Percentiles rank a stretch among this genome's conserved stretches.
Conservation (phyloP, 2,329 filamentous ascomycete species). For the Fusarium compactum region DNA sequence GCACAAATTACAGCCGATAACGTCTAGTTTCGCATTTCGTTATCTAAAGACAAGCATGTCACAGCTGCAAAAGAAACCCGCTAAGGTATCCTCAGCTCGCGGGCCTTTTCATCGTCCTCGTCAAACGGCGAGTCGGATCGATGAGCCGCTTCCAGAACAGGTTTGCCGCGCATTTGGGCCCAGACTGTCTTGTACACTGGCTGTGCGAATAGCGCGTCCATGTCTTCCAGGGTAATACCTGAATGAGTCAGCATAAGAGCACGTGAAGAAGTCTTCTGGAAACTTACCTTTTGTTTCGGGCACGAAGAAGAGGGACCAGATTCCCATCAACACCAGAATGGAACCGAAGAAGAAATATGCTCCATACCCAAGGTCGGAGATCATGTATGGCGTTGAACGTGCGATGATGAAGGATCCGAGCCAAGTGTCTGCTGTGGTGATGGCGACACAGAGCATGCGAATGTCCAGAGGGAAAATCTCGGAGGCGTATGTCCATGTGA, state of each 20-base stretch:
- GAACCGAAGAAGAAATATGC: constrained; percentile 66
- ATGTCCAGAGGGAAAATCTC: constrained; percentile 61
- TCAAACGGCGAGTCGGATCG: constrained; percentile 41
- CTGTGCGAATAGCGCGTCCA: constrained; percentile 54
- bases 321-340: constrained; percentile 57
- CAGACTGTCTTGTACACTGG: constrained; percentile 52
- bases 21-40: constrained; percentile 3
- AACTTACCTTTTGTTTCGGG: constrained; percentile 63
- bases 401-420: constrained; percentile 57
- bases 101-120: constrained; percentile 33
- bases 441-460: constrained; percentile 52
- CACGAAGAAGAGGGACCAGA: constrained; percentile 63
- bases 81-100: constrained; percentile 42
- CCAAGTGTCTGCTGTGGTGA: constrained; percentile 55
- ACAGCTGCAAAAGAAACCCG: constrained; percentile 12
- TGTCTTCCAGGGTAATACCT: constrained; percentile 61
- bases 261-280: background rate
- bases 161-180: constrained; percentile 43
- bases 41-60: constrained; percentile 15
- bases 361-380: constrained; percentile 58
- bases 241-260: constrained; percentile 2
- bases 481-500: constrained; percentile 59
- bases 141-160: constrained; percentile 29
- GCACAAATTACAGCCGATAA: constrained; percentile 26
- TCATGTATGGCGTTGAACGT: constrained; percentile 57